Conservation (phyloP, 345 rosid species). For the Salix caprea region DNA sequence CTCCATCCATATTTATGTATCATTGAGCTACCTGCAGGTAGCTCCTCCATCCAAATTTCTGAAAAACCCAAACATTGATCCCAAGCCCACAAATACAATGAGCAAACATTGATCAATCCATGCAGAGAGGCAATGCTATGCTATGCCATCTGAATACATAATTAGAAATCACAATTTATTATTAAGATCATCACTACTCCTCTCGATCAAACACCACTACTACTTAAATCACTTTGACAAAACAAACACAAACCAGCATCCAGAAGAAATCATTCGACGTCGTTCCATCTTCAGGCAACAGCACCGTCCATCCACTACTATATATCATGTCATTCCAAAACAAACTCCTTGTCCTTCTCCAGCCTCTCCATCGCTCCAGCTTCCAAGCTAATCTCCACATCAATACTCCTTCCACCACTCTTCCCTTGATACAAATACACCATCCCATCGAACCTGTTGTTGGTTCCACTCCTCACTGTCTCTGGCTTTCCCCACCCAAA, state of each 20-base stretch:
- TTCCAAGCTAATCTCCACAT: conserved; percentile 79
- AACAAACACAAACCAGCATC: not conserved
- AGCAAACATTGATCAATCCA: too few species aligned
- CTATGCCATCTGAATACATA: too few species aligned
- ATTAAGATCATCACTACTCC: not conserved
- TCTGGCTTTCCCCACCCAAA: conserved; percentile 93
- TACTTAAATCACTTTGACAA: not conserved
- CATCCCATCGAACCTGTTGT: conserved; percentile 94
- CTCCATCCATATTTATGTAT: too few species aligned
- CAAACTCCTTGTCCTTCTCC: conserved; percentile 61
- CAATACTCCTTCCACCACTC: conserved; percentile 71
- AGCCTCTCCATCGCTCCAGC: conserved; percentile 68
- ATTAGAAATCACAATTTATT: too few species aligned
- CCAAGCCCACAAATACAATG: too few species aligned
- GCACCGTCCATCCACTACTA: not conserved
- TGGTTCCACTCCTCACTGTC: conserved; percentile 75
- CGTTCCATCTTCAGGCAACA: not conserved
- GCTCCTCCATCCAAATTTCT: too few species aligned
- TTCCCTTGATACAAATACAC: conserved; percentile 90
- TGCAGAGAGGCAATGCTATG: too few species aligned
- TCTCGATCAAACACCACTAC: not conserved
- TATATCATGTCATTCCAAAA: conserved; percentile 9
- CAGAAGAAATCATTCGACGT: too few species aligned
- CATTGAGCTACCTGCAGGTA: too few species aligned
- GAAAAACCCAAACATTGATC: too few species aligned